A percentile compares a stretch with the other conserved stretches of the same genome.
Conservation (phyloP, 2,329 filamentous ascomycete species). For the Plectosphaerella cucumerina region DNA sequence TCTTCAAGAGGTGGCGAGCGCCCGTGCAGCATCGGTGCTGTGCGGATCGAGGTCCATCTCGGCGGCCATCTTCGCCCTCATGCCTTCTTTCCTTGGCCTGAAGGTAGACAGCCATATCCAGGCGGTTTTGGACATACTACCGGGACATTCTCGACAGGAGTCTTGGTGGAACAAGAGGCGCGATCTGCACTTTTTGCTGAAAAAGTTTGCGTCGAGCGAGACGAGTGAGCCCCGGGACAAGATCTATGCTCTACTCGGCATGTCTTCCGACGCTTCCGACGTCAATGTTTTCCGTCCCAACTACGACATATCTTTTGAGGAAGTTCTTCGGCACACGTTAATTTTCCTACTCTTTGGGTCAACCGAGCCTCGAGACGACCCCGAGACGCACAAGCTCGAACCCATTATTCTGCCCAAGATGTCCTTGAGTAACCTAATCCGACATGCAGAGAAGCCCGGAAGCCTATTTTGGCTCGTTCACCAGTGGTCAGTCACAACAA, state of each 20-base stretch:
- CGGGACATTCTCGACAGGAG: neutral
- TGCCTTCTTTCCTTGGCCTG: neutral
- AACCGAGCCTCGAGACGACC: no score
- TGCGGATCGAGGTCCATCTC: neutral
- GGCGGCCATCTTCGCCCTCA: neutral
- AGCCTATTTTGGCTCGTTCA: no score
- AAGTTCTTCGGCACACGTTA: no score
- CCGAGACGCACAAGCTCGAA: no score
- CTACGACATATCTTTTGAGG: no score
- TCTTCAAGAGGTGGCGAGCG: constrained; percentile 4
- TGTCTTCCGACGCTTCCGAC: neutral
- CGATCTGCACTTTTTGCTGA: neutral
- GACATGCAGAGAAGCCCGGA: no score
- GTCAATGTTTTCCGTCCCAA: no score
- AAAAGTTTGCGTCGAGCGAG: neutral
- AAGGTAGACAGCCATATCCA: neutral
- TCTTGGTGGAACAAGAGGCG: neutral
- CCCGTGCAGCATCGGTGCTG: neutral
- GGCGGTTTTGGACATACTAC: constrained; percentile 3
- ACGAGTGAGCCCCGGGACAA: constrained; percentile 1
- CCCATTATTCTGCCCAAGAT: no score
- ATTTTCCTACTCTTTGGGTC: no score
- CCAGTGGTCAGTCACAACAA: no score
- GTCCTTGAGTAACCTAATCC: no score
- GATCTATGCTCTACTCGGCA: constrained; percentile 2